Base-by-base conservation (phyloP, 164 flowering plant species). In the Sedum album region DNA sequence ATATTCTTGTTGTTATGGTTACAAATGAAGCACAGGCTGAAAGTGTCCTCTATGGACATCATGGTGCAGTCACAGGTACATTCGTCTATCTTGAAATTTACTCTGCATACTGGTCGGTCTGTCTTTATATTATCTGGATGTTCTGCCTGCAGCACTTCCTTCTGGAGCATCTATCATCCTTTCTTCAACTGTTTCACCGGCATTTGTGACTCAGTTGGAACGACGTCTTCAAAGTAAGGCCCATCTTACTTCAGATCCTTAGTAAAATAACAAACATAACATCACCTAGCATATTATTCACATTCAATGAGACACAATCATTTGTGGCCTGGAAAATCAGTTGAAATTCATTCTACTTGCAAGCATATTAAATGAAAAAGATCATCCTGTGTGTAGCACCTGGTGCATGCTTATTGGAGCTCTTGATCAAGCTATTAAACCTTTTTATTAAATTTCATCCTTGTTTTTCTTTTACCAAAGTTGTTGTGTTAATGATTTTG, bases 151-250 rank as follows among this genome's bases (percentile, higher is more conserved):
- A 94, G 99, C 87, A 64, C 94, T 95, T 80, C 87, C 96, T 53
- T 60, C 83, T 66, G 97, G 99, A 74, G 89, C 97, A 74, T 74
- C 94, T 36, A 77, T 95, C 68, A 76, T 95, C 55, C 85, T 95
- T 67, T 90, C 91, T 66, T 92, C 99, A 71, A 95, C 99, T 9
- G 97, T 95, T 66, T 95, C 99, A 65, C 97, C 97, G 65, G 88
- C 80, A 79, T 95, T 82, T 73, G 75, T 92, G 60, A 75, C 72
- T 73, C 86, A 81, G 72, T 81, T 95, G 20, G 90, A 88, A 48
- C 77, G 64, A 31, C 87, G 94, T 17, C 75, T 95, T 61, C 82
- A 74, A 73, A 82, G 99, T 92, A 76, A 33, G 89, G 79, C 17
- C 60, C 66, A 26, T 55, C 60, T 55, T 9, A 26, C 4, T 26